phyloP scores from a whole-genome alignment of 1,284 basidiomycete genomes.

The Mycosarcoma maydis region DNA sequence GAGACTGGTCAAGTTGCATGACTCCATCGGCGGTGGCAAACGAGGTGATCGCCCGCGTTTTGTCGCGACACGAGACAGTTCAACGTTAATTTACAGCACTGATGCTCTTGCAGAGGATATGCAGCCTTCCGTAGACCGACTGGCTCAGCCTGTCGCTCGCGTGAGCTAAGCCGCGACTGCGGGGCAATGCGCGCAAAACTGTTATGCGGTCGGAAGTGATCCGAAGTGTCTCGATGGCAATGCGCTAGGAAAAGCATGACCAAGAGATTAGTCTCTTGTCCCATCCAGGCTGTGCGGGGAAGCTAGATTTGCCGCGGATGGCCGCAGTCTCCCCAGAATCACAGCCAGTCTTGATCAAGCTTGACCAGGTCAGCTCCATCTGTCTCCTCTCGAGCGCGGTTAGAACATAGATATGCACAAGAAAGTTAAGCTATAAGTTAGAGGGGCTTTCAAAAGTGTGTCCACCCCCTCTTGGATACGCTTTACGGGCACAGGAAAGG shows the following conservation, averaged over 20 bases:
- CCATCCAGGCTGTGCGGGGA: constrained; percentile 3
- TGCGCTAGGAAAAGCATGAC: too few species aligned
- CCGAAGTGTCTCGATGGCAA: too few species aligned
- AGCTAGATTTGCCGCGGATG: constrained; percentile 1
- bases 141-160: background rate
- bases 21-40: constrained; percentile 3
- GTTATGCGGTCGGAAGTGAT: constrained; percentile 6
- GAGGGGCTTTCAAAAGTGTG: too few species aligned
- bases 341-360: too few species aligned
- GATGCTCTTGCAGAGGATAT: background rate
- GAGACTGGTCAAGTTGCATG: background rate
- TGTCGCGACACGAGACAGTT: background rate
- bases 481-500: too few species aligned
- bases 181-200: background rate
- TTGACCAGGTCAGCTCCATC: too few species aligned
- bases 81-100: background rate
- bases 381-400: too few species aligned
- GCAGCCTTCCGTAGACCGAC: background rate
- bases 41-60: background rate
- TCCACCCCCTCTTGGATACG: background rate
- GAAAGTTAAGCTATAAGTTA: too few species aligned
- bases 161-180: background rate
- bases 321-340: too few species aligned
- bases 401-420: too few species aligned
- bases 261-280: too few species aligned